Evolutionary conservation across 306 rosid genomes (phyloP).

Genomic region (Castanea crenata): DNA sequence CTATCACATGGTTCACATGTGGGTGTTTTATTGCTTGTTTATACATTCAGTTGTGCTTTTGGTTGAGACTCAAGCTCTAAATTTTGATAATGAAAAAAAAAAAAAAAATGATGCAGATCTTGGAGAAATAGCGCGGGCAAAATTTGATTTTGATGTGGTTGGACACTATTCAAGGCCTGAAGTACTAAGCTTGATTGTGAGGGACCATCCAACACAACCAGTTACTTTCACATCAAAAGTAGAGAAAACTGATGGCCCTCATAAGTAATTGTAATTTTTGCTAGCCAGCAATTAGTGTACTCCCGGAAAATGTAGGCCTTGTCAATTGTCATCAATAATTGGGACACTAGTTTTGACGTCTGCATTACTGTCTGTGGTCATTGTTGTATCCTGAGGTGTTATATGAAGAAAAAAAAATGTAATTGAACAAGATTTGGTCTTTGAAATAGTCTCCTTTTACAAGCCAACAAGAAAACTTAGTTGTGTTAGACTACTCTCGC

Average conservation of each 20-base stretch:
- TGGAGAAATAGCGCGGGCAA: slow-evolving; percentile 80
- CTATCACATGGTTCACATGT: not conserved
- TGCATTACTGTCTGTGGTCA: not conserved
- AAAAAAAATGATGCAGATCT: slow-evolving; percentile 46
- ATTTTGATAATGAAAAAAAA: not conserved
- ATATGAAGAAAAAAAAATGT: no score
- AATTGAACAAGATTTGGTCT: no score
- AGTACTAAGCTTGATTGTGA: slow-evolving; percentile 74
- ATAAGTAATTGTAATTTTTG: slow-evolving; percentile 27
- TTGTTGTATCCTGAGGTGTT: slow-evolving; percentile 1
- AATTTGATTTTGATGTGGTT: slow-evolving; percentile 86
- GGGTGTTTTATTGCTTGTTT: not conserved
- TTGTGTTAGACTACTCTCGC: no score
- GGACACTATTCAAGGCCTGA: slow-evolving; percentile 94
- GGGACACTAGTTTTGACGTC: not conserved
- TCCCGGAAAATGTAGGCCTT: slow-evolving; percentile 16
- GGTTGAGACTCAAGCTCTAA: no score
- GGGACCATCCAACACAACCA: slow-evolving; percentile 68
- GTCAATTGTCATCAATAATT: not conserved
- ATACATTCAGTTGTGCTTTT: not conserved
- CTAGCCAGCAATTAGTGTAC: slow-evolving; percentile 13
- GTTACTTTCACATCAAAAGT: slow-evolving; percentile 71
- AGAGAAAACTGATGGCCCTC: slow-evolving; percentile 38
- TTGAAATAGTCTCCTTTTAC: no score
- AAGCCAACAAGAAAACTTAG: no score